Evolutionary conservation across 2,329 filamentous ascomycete genomes (phyloP), one percentile per base, ranked within the genome.

Genomic region (Lizonia empirigonia): DNA sequence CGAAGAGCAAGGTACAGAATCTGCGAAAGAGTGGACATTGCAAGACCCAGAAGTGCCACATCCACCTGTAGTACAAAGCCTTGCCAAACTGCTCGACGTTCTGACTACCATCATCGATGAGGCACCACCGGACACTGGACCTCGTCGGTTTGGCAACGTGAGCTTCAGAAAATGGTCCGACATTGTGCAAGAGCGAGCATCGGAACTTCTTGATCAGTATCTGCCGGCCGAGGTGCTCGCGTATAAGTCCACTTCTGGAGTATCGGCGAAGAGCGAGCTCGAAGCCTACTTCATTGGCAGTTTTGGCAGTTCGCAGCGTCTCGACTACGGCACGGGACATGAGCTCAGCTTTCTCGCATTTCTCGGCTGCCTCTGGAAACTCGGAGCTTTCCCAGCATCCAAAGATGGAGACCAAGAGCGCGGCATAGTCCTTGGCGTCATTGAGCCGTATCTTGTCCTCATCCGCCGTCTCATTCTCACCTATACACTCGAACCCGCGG

Each of bases 261-360:
- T 63, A 3, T 77, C 79, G 1, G 82, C 84, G 5, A 78, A 80
- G 59, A 81, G 82, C 38, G 93, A 97, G 74, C 76, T 97, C 7
- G 81, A 79, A 50, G 81, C 84, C 33, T 99, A 99, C 70, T 82
- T 99, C 1, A 73, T 96, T 4, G 92, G 91, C 12, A 84, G 84
- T 4, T 97, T 96, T 74, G 94, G 94, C 3, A 97, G 91, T 68
- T 74, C 90, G 0, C 91, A 97, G 65, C 80, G 94, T 45, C 79
- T 99, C 20, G 94, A 99, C 74, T 99, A 97, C 68, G 94, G 94
- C 1, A 97, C 94, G 0, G 94, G 94, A 0, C 94, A 99, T 71
- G 94, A 99, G 69, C 78, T 99, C 42, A 96, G 90, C 74, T 99
- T 99, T 65, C 73, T 97, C 7, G 93, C 94, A 1, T 99, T 99